phyloP scores from a whole-genome alignment of 805 yeast species.

The Sugiyamaella marilandica region DNA sequence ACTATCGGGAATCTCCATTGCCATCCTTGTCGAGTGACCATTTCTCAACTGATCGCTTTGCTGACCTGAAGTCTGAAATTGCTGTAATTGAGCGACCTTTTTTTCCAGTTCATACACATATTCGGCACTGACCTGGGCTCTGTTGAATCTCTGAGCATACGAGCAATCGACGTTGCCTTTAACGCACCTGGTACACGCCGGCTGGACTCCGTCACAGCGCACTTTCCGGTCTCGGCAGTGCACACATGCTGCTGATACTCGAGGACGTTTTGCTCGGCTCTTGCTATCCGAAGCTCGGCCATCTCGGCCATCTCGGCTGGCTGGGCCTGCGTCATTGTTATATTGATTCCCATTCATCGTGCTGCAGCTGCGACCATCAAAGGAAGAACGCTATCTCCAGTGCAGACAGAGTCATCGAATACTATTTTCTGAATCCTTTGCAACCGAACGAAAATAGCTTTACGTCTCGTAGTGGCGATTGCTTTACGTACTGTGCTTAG shows the following conservation, averaged over 20 bases:
- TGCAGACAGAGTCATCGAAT: no score
- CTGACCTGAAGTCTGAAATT: background rate
- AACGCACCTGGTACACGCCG: conserved; percentile 13
- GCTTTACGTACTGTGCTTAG: no score
- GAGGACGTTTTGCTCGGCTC: conserved; percentile 5
- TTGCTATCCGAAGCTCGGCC: background rate
- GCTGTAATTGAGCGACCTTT: conserved; percentile 1
- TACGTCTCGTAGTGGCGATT: no score
- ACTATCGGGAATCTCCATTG: background rate
- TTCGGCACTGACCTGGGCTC: conserved; percentile 9
- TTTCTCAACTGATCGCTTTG: background rate
- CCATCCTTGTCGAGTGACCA: no score
- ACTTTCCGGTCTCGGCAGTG: conserved; percentile 17
- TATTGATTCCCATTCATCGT: background rate
- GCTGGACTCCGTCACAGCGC: conserved; percentile 18
- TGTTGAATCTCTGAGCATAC: conserved; percentile 2
- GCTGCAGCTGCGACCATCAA: background rate
- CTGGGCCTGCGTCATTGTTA: background rate
- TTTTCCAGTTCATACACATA: conserved; percentile 10
- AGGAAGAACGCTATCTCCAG: no score
- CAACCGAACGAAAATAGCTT: no score
- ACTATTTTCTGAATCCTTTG: no score
- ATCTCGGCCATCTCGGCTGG: background rate
- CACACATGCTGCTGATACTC: conserved; percentile 13
- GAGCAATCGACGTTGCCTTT: conserved; percentile 5